A percentile compares a stretch with the other conserved stretches of the same genome.
phyloP scores from a whole-genome alignment of 495 filamentous ascomycete species.

The Lasiosphaeria miniovina region DNA sequence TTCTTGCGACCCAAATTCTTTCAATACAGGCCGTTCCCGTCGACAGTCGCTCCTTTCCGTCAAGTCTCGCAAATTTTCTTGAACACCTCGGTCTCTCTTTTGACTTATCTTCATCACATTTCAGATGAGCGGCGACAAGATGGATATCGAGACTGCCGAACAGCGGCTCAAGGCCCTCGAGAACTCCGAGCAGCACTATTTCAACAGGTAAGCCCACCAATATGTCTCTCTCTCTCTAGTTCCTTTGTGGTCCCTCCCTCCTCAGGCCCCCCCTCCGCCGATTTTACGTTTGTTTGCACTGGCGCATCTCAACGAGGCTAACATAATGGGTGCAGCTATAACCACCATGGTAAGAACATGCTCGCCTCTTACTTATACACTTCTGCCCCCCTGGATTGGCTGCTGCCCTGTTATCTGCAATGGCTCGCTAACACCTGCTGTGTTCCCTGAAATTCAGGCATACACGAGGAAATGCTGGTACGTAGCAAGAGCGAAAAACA shows the following conservation, averaged over 20 bases:
- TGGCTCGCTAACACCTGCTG: constrained; percentile 29
- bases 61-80: constrained; percentile 7
- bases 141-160: constrained; percentile 50
- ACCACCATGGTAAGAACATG: constrained; percentile 78
- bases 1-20: constrained; percentile 21
- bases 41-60: constrained; percentile 1
- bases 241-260: neutral
- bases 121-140: constrained; percentile 40
- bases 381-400: constrained; percentile 8
- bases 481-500: constrained; percentile 37
- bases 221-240: neutral
- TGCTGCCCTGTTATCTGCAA: neutral
- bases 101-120: neutral
- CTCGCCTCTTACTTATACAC: neutral
- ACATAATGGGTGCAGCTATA: constrained; percentile 62
- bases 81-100: constrained; percentile 4
- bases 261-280: neutral
- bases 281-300: no score
- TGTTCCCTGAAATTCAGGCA: constrained; percentile 54
- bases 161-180: constrained; percentile 61
- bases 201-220: constrained; percentile 71
- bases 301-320: constrained; percentile 6
- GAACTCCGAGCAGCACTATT: constrained; percentile 93
- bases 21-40: constrained; percentile 10
- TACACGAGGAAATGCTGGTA: constrained; percentile 98